Evolutionary conservation across 2,329 filamentous ascomycete genomes (phyloP).

Genomic region (Hypoxylon sp.): DNA sequence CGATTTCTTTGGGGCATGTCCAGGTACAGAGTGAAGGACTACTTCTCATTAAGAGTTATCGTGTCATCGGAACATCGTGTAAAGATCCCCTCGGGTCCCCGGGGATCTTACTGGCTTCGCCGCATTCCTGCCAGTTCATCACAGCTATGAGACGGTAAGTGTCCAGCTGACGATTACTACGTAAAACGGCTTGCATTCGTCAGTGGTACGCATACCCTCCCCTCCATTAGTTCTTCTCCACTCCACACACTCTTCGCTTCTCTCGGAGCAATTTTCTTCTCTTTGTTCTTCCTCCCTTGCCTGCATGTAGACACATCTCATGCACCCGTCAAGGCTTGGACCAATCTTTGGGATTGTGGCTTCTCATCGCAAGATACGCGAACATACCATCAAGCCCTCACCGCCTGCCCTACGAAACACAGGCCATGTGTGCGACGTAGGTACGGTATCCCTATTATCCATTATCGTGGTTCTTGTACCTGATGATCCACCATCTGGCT

Average conservation of each 20-base stretch:
- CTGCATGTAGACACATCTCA: slow-evolving; percentile 26
- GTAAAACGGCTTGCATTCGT: slow-evolving; percentile 14
- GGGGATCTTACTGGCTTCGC: slow-evolving; percentile 37
- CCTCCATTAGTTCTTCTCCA: slow-evolving; percentile 39
- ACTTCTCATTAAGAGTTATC: slow-evolving; percentile 20
- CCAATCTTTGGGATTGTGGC: slow-evolving; percentile 23
- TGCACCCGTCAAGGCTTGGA: slow-evolving; percentile 21
- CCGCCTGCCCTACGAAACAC: slow-evolving; percentile 38
- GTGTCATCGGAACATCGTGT: slow-evolving; percentile 32
- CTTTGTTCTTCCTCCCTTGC: slow-evolving; percentile 29
- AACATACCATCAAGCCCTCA: slow-evolving; percentile 35
- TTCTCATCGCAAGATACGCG: slow-evolving; percentile 37
- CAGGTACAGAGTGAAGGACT: slow-evolving; percentile 22
- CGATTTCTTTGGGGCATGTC: slow-evolving; percentile 5
- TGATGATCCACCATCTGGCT: slow-evolving; percentile 44
- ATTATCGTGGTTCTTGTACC: slow-evolving; percentile 45
- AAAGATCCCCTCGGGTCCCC: slow-evolving; percentile 27
- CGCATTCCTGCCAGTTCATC: slow-evolving; percentile 39
- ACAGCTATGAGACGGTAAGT: slow-evolving; percentile 27
- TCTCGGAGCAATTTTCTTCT: slow-evolving; percentile 25
- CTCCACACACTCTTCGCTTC: slow-evolving; percentile 28
- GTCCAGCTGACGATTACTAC: slow-evolving; percentile 42
- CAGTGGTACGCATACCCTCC: slow-evolving; percentile 11
- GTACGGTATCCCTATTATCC: slow-evolving; percentile 33
- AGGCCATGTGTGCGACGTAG: slow-evolving; percentile 27